Base-by-base conservation (phyloP, 768 basidiomycete species). In the Zangia roseola region DNA sequence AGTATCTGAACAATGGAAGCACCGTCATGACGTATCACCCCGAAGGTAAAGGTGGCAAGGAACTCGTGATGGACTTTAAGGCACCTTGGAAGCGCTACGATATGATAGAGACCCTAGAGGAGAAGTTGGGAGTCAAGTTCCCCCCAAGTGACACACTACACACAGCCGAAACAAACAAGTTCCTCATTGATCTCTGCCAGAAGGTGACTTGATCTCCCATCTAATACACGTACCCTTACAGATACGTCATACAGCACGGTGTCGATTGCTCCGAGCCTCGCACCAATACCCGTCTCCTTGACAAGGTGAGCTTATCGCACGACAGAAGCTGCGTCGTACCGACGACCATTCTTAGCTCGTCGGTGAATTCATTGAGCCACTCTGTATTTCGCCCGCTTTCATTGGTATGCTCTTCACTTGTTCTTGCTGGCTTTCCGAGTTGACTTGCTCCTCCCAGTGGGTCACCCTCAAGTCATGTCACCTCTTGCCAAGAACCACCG, bases 381-480 rank as follows among this genome's bases (percentile, higher is more conserved):
- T 98, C 47, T 99, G 97, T 72, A 82, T 97, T 60, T 94, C 90
- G 30, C 97, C 97, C 4, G 78, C 94, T 5, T 99, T 99, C 79
- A 98, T 99, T 58, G 85, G 89, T 87, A 58, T 40, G 76, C 24
- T 9, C 14, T 26, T 23, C 7, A 4, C 24, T 19, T 17, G 1
- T 14, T 21, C 20, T n/a, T n/a, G 6, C 2, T 10, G n/a, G 10
- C 6, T 52, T 2, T 3, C 24, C 20, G 16, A 16, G 25, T 47
- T 57, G 28, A 63, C 23, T 16, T 1, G 14, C 37, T 43, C 20
- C 16, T 25, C 48, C 9, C 57, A 88, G 94, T 95, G 54, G 97
- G 97, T 25, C 97, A 98, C 72, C 97, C 97, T 14, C 94, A 98
- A 75, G 92, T 98, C 57, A 99, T 99, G 97, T 97, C 95, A 0